Base-by-base conservation (phyloP, 2,329 filamentous ascomycete species). In the Xylaria sp. region DNA sequence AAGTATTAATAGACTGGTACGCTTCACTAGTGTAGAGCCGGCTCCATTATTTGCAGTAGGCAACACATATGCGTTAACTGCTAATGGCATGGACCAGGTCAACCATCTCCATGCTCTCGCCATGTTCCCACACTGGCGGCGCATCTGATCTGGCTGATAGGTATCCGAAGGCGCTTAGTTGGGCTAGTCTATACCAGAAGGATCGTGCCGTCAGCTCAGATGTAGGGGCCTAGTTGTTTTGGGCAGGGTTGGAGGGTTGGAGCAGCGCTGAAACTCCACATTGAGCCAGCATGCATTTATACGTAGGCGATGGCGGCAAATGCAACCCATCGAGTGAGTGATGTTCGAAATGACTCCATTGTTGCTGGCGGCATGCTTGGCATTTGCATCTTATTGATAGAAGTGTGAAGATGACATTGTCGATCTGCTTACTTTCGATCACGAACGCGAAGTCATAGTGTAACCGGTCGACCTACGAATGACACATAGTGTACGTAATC, bases 1-100 rank as follows among this genome's bases (percentile, higher is more conserved):
- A 54, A 31, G 40, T 63, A 63, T 63, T 64, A 57, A 64, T 57
- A 61, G 61, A 31, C 9, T 9, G 5, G 28, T 9, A 4, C 28
- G 9, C 28, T 52, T 43, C 47, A 28, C 46, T 53, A n/a, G n/a
- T n/a, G n/a, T n/a, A 46, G 50, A 40, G 14, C 56, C 35, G n/a
- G 53, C 47, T 21, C 52, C 61, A 53, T 19, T 52, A 49, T 56
- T 55, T 51, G 42, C 45, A 11, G 40, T 23, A 37, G 45, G 37
- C 19, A 57, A 43, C 35, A 37, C 61, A 47, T 49, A 9, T 38
- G 52, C 17, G 33, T 60, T 63, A 46, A 35, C 61, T 47, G 2
- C 33, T 51, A 60, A 23, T 37, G 45, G 60, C 33, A 54, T 47
- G 33, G 40, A n/a, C 23, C 15, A 19, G 38, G 23, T 25, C 40